Base-by-base conservation (phyloP, 106 monocot genomes). In the Xerophyta viscosa region DNA sequence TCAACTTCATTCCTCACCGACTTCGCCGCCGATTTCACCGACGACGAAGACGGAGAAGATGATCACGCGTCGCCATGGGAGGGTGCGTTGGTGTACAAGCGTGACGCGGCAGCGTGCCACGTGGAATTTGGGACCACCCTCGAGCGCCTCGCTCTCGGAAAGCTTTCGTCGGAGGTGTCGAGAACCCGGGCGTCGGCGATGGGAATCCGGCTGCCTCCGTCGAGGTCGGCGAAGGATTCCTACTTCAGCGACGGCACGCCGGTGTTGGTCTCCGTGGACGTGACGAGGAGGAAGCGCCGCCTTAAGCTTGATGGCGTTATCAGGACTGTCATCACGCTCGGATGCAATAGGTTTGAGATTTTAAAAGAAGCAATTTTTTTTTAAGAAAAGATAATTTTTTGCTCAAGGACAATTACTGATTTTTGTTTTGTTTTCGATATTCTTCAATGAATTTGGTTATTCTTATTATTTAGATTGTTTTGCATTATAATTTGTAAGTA, bases 251-350 rank as follows among this genome's bases (percentile, higher is more conserved):
- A 54, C 0, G 73, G 71, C 44, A 93, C 79, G n/a, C 87, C 83
- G 6, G 83, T 87, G 28, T 71, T 86, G 6, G 44, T 86, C 24
- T 80, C 83, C 12, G 33, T 86, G 5, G 93, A 88, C 28, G 88
- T 94, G 31, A 75, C 84, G n/a, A 74, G 84, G 73, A 80, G 73
- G 74, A 85, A 68, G 71, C 57, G 89, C 28, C 65, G 77, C 69
- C 50, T 89, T 54, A 76, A 74, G 78, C 82, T 98, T 8, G 96
- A 98, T 58, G 96, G 89, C 15, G 82, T 98, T 48, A 46, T 98
- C 11, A 65, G 96, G 28, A 98, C 96, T 1, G 96, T 98, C 25
- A 79, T 98, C 66, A 79, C 82, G 8, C 89, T 89, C 24, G 78
- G 74, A 2, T 98, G 96, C 71, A 74, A 82, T 57, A 73, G 89